These are phyloP conservation scores for Meyerozyma carpophila DNA, from an alignment of 1,139 yeast genomes.

Conservation along the genomic window DNA sequence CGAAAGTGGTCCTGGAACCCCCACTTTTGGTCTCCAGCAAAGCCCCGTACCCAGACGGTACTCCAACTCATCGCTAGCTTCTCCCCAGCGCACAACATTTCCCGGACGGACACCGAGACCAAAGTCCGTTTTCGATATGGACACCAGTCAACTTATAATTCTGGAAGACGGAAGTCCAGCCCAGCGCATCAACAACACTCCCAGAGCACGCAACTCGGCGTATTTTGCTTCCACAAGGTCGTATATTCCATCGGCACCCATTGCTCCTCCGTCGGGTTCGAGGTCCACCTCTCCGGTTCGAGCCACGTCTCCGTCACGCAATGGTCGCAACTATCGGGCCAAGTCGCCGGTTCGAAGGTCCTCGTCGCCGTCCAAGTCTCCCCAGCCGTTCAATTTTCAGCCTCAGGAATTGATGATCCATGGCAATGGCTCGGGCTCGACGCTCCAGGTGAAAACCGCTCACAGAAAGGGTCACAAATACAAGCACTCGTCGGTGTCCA, in stretches of 20 bases:
- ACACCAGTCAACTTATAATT: constrained; percentile 21
- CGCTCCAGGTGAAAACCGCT: constrained; percentile 45
- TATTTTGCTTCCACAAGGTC: constrained; percentile 8
- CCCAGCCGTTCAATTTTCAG: constrained; percentile 49
- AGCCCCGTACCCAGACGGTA: constrained; percentile 13
- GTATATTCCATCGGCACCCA: constrained; percentile 7
- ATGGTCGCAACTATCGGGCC: constrained; percentile 27
- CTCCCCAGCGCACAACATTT: constrained; percentile 21
- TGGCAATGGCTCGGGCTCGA: constrained; percentile 21
- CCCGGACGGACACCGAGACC: constrained; percentile 26
- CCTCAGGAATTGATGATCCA: constrained; percentile 35
- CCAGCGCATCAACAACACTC: constrained; percentile 16
- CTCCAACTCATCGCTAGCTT: constrained; percentile 17
- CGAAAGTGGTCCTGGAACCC: constrained; percentile 2
- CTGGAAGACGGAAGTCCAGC: constrained; percentile 25
- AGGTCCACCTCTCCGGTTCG: constrained; percentile 26
- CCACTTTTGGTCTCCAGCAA: constrained; percentile 3
- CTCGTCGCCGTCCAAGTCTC: constrained; percentile 34
- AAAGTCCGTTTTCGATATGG: constrained; percentile 32
- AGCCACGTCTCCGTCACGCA: constrained; percentile 28
- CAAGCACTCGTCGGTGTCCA: constrained; percentile 94
- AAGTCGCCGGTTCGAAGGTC: constrained; percentile 36
- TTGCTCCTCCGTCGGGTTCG: constrained; percentile 10
- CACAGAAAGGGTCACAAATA: constrained; percentile 93
- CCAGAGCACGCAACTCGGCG: constrained; percentile 18